Conservation (phyloP, 352 stramenopile genomes). For the Pythium sukuiense region DNA sequence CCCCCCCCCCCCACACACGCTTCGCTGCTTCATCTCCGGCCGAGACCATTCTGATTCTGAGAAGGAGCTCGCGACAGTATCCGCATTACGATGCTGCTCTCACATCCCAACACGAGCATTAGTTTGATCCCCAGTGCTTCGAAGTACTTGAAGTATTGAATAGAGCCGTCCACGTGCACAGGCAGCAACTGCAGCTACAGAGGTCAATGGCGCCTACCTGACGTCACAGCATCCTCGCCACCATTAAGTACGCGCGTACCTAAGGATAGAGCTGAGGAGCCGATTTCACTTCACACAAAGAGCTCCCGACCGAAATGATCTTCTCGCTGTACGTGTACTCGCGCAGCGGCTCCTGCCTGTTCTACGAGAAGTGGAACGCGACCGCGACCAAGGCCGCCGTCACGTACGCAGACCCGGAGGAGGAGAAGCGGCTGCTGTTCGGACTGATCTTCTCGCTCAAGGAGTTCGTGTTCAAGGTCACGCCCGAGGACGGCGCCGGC, state of each 20-base stretch:
- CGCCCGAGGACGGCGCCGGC: slow-evolving; percentile 32
- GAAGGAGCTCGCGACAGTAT: too few relatives aligned
- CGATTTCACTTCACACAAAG: background rate
- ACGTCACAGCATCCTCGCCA: too few relatives aligned
- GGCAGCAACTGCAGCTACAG: too few relatives aligned
- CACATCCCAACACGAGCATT: too few relatives aligned
- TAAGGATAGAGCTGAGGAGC: background rate
- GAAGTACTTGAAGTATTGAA: too few relatives aligned
- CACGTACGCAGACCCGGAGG: slow-evolving; percentile 79
- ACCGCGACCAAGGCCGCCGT: slow-evolving; percentile 47
- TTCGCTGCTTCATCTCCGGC: too few relatives aligned
- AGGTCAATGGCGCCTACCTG: too few relatives aligned
- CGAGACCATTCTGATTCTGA: too few relatives aligned
- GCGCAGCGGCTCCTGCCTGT: slow-evolving; percentile 84
- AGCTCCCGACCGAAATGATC: slow-evolving; percentile 52
- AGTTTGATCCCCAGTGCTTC: too few relatives aligned
- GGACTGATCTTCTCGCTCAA: slow-evolving; percentile 92
- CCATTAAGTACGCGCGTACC: background rate
- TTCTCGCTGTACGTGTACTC: slow-evolving; percentile 94
- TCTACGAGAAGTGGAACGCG: slow-evolving; percentile 89
- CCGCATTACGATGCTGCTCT: too few relatives aligned
- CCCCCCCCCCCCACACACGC: too few relatives aligned
- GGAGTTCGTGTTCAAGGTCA: slow-evolving; percentile 83
- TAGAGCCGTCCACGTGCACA: too few relatives aligned
- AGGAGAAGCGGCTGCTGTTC: slow-evolving; percentile 92